Evolutionary conservation across 768 basidiomycete genomes (phyloP).

Genomic region (Xerocomellus amylosporus): DNA sequence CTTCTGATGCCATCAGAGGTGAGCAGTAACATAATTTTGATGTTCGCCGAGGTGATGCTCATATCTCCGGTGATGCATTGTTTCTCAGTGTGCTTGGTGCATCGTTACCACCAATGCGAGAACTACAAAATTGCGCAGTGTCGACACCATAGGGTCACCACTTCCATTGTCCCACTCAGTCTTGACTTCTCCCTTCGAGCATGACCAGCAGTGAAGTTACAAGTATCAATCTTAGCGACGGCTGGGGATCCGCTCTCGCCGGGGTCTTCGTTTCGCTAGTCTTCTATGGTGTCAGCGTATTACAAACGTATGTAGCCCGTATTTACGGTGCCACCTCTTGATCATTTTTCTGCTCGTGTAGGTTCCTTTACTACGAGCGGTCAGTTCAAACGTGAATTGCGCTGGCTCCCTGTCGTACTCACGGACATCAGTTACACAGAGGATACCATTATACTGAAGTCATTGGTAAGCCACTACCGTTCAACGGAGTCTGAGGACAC

Average conservation of each 20-base stretch:
- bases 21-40: too few species aligned
- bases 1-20: too few species aligned
- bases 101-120: too few species aligned
- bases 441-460: slow-evolving; percentile 13
- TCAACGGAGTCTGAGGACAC: not conserved
- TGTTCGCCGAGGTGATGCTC: too few species aligned
- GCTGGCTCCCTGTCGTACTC: not conserved
- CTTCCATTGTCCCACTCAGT: too few species aligned
- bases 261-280: slow-evolving; percentile 18
- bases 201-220: slow-evolving; percentile 12
- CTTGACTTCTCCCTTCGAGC: not conserved
- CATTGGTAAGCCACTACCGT: slow-evolving; percentile 7
- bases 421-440: slow-evolving; percentile 14
- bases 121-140: too few species aligned
- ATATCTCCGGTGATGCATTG: too few species aligned
- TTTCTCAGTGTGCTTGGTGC: too few species aligned
- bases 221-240: slow-evolving; percentile 5
- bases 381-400: slow-evolving; percentile 6
- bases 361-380: slow-evolving; percentile 28
- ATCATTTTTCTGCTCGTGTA: not conserved
- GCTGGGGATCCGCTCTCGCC: slow-evolving; percentile 25
- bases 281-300: slow-evolving; percentile 24
- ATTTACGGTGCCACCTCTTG: not conserved
- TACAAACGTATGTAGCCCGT: slow-evolving; percentile 20
- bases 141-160: not conserved